phyloP scores from a whole-genome alignment of 148 eudicot genomes.

The Gaultheria prostrata region DNA sequence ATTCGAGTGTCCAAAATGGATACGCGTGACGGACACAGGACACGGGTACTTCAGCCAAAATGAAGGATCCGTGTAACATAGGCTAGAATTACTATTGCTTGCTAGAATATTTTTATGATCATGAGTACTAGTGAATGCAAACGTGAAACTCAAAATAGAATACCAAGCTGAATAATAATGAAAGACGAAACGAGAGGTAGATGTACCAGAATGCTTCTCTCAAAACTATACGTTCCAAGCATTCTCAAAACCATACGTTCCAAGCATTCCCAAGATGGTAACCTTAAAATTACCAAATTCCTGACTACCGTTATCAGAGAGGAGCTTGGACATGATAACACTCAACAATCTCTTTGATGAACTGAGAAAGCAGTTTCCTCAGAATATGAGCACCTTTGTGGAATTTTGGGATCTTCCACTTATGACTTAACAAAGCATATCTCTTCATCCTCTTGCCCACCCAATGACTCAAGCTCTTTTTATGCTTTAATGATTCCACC shows the following conservation, averaged over 20 bases:
- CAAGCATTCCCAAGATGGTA: constrained; percentile 84
- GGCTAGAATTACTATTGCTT: neutral
- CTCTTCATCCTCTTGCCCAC: constrained; percentile 32
- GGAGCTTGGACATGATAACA: constrained; percentile 79
- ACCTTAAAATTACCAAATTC: constrained; percentile 96
- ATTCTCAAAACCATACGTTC: too few species aligned
- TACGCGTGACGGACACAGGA: too few species aligned
- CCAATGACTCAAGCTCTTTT: constrained; percentile 27
- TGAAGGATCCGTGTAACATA: too few species aligned
- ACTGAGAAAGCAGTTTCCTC: constrained; percentile 67
- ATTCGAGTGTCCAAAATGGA: too few species aligned
- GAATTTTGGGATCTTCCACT: constrained; percentile 57
- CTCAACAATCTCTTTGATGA: constrained; percentile 86
- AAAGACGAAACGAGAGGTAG: constrained; percentile 2
- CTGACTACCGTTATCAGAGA: constrained; percentile 81
- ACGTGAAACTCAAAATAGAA: neutral
- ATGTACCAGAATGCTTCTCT: constrained; percentile 82
- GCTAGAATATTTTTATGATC: neutral
- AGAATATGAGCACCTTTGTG: constrained; percentile 54
- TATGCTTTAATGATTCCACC: constrained; percentile 28
- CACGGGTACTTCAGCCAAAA: too few species aligned
- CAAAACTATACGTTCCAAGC: constrained; percentile 95
- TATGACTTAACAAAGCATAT: constrained; percentile 28
- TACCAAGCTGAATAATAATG: neutral
- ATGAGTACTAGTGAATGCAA: neutral